Evolutionary conservation across 768 basidiomycete species (phyloP), one percentile per base, ranked within the genome.

Genomic region (Lyophyllum decastes): DNA sequence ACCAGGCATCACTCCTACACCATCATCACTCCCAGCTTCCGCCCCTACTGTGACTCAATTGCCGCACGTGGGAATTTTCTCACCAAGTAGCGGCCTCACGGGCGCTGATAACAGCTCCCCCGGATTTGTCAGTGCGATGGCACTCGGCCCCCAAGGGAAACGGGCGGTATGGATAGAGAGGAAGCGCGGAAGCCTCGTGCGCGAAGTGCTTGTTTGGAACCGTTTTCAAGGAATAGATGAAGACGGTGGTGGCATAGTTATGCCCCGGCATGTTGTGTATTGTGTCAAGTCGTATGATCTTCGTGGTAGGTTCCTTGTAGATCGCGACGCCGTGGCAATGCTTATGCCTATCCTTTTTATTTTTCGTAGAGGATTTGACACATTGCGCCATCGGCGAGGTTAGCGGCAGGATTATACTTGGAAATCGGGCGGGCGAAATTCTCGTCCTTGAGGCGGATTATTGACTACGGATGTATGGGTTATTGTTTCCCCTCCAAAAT

Each of bases 101-200:
- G 7, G 12, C 14, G 22, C 26, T 14, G 35, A 54, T 55, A 55
- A 43, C 11, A 61, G 57, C 38, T 66, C 75, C 1, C 76, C 76
- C 4, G 81, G 81, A 2, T 85, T 85, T 58, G 73, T 85, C 30
- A 82, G 79, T 44, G 64, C 84, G 1, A 78, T 78, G 60, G 67
- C 71, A 1, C 63, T 86, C 2, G 84, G 84, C 6, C 68, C 74
- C 0, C 75, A 80, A 58, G 82, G 79, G 0, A 77, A 72, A 50
- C 76, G 84, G 2, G 84, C 82, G 4, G 69, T 84, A 4, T 87
- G 85, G 84, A 69, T 85, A 5, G 82, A 85, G 66, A 74, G 84
- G 17, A 73, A 72, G 62, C 67, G 78, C 27, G 70, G 74, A 14
- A 78, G 71, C 49, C 76, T 76, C 16, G 51, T 67, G n/a, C 64